phyloP scores from a whole-genome alignment of 371 early-diverging fungal species.

The Rhizopus sp. region DNA sequence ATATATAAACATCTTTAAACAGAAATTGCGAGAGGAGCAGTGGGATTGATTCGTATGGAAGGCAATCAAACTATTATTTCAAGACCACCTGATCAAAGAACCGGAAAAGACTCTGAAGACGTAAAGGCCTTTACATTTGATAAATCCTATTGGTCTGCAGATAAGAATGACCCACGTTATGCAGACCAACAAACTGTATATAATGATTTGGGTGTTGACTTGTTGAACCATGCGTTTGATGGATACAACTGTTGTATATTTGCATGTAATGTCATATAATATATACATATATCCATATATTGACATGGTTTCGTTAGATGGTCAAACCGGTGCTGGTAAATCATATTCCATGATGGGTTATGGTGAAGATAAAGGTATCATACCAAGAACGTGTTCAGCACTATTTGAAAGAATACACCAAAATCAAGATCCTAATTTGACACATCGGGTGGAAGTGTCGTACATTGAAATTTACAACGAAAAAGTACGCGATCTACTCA shows the following conservation, averaged over 20 bases:
- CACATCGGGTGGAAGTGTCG: slow-evolving; percentile 78
- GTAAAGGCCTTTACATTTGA: slow-evolving; percentile 81
- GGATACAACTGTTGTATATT: slow-evolving; percentile 91
- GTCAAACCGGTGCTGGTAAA: slow-evolving; percentile 88
- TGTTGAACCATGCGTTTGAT: slow-evolving; percentile 84
- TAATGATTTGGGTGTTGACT: slow-evolving; percentile 71
- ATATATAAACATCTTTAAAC: slow-evolving; percentile 12
- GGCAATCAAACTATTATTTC: slow-evolving; percentile 71
- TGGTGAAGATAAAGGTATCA: slow-evolving; percentile 81
- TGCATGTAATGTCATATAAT: slow-evolving; percentile 60
- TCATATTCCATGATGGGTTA: slow-evolving; percentile 83
- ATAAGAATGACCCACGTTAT: slow-evolving; percentile 62
- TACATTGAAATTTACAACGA: slow-evolving; percentile 91
- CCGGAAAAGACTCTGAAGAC: slow-evolving; percentile 46
- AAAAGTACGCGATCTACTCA: slow-evolving; percentile 88
- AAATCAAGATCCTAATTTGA: slow-evolving; percentile 47
- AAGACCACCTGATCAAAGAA: slow-evolving; percentile 48
- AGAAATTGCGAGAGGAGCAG: slow-evolving; percentile 68
- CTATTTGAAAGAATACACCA: slow-evolving; percentile 71
- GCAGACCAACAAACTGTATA: slow-evolving; percentile 81
- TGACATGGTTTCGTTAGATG: slow-evolving; percentile 52
- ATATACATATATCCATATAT: background rate
- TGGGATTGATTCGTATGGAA: slow-evolving; percentile 67
- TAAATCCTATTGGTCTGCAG: slow-evolving; percentile 83
- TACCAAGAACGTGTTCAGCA: slow-evolving; percentile 78